Conservation (phyloP, 129 eudicot species). For the Ambrosia artemisiifolia region DNA sequence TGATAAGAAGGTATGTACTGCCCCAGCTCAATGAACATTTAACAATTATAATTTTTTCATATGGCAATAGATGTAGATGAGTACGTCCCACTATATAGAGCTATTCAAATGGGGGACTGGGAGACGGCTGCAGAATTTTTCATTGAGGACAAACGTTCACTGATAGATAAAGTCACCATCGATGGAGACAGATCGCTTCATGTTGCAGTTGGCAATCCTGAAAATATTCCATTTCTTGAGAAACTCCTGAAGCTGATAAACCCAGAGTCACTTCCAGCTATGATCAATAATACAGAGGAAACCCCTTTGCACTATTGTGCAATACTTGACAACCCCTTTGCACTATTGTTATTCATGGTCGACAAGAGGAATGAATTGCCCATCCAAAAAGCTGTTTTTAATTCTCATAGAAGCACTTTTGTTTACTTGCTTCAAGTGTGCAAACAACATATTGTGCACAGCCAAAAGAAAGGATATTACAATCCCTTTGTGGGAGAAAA, state of each 20-base stretch:
- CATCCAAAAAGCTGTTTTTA: conserved; percentile 10
- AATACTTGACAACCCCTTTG: conserved; percentile 12
- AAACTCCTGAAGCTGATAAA: neutral
- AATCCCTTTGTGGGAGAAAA: conserved; percentile 18
- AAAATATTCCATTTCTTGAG: neutral
- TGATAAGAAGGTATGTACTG: no score
- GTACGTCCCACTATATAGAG: conserved; percentile 4
- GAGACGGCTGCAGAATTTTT: neutral
- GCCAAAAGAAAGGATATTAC: neutral
- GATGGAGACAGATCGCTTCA: neutral
- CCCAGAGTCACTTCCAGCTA: neutral
- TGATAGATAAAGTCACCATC: neutral
- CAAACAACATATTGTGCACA: neutral
- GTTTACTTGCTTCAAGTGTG: conserved; percentile 2
- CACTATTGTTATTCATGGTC: neutral
- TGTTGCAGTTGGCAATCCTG: neutral
- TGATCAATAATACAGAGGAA: neutral
- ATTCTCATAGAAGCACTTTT: conserved; percentile 10
- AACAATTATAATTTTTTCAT: neutral
- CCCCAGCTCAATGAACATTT: no score
- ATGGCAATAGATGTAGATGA: neutral
- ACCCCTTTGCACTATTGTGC: conserved; percentile 25
- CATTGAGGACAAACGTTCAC: neutral
- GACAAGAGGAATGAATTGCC: neutral
- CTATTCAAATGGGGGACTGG: conserved; percentile 3